A percentile compares a stretch with the other conserved stretches of the same genome.
Evolutionary conservation across 2,329 filamentous ascomycete genomes (phyloP).

Genomic region (Diaporthe sp.): DNA sequence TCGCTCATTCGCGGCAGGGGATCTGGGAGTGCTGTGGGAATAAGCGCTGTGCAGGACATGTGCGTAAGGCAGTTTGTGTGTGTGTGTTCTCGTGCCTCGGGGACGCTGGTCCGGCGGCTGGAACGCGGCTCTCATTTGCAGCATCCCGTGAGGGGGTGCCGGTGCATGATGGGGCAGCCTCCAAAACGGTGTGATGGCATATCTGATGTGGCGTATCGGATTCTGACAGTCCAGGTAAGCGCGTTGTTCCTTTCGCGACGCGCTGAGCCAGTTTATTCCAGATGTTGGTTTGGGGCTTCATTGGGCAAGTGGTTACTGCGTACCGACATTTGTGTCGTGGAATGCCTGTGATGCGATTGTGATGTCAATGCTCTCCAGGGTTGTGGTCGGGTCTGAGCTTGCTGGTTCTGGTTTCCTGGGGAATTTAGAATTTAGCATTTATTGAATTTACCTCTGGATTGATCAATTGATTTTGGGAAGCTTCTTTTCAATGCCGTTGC

Average conservation of each 20-base stretch:
- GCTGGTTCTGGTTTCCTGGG: background rate
- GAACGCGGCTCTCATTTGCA: slow-evolving; percentile 32
- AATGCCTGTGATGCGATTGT: slow-evolving; percentile 5
- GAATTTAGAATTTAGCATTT: background rate
- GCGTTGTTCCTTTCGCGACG: background rate
- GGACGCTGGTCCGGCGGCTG: slow-evolving; percentile 24
- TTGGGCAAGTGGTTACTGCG: background rate
- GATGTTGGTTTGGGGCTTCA: background rate
- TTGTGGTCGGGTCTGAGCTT: background rate
- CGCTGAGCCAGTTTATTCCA: background rate
- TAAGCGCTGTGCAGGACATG: slow-evolving; percentile 20
- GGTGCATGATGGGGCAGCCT: background rate
- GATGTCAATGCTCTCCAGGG: background rate
- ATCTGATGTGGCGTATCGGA: background rate
- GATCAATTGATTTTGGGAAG: background rate
- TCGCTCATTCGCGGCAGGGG: background rate
- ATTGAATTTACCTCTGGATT: background rate
- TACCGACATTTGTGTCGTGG: background rate
- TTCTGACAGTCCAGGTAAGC: background rate
- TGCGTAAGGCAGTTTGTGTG: too few relatives aligned
- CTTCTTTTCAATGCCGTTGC: background rate
- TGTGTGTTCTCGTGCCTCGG: background rate
- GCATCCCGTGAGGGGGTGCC: background rate
- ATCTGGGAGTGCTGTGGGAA: background rate
- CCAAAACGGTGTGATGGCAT: slow-evolving; percentile 7